Conservation (phyloP, 179 eudicot genomes). For the Silene vulgaris region DNA sequence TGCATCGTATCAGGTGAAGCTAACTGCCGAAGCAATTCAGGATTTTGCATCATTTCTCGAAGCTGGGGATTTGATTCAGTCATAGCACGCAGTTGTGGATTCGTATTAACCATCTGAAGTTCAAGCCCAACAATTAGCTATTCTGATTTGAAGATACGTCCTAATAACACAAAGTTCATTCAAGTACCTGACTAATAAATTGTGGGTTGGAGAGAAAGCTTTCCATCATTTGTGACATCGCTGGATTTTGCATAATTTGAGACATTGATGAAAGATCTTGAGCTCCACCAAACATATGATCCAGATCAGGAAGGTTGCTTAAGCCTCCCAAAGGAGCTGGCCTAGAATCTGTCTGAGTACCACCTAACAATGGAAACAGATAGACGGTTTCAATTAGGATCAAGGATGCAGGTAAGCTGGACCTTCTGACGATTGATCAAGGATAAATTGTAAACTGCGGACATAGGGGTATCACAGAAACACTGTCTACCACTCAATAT, state of each 20-base stretch:
- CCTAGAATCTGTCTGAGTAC: constrained; percentile 60
- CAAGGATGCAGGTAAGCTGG: not conserved
- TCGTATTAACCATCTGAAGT: constrained; percentile 33
- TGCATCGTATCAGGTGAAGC: constrained; percentile 20
- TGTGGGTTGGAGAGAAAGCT: constrained; percentile 81
- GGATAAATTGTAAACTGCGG: not conserved
- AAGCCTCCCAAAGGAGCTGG: constrained; percentile 57
- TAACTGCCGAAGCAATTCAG: constrained; percentile 37
- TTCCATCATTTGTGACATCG: constrained; percentile 88
- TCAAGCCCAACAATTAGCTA: constrained; percentile 14
- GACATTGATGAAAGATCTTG: constrained; percentile 54
- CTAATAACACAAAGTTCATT: constrained; percentile 1
- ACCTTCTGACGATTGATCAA: constrained; percentile 5
- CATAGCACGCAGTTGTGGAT: constrained; percentile 62
- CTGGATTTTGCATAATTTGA: constrained; percentile 82
- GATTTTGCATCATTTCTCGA: constrained; percentile 82
- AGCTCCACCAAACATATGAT: constrained; percentile 44
- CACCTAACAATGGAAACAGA: constrained; percentile 33
- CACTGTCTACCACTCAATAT: not conserved
- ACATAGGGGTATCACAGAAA: not conserved
- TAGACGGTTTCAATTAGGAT: not conserved
- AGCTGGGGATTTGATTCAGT: constrained; percentile 63
- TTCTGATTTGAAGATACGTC: not conserved
- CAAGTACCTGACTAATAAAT: constrained; percentile 69
- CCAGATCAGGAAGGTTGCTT: constrained; percentile 64